phyloP scores from a whole-genome alignment of 1,139 yeast genomes.

The Debaryomyces nepalensis region DNA sequence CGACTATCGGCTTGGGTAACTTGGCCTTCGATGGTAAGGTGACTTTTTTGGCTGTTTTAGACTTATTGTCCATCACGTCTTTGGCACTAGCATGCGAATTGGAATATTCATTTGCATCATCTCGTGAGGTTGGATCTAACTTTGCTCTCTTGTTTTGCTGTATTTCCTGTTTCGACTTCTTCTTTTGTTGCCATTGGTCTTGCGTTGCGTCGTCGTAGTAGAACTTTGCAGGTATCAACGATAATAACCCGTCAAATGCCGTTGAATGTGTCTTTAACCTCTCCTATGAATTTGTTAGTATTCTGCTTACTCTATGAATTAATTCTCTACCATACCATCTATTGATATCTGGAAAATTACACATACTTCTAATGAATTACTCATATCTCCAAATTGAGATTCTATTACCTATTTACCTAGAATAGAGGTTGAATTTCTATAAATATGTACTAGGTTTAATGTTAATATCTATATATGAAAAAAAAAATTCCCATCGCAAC shows the following conservation, averaged over 20 bases:
- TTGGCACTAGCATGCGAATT: constrained; percentile 60
- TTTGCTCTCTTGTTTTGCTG: constrained; percentile 68
- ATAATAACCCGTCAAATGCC: constrained; percentile 87
- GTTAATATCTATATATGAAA: constrained; percentile 7
- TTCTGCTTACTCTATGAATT: constrained; percentile 1
- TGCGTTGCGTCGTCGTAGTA: constrained; percentile 81
- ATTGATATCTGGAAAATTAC: not conserved
- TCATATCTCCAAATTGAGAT: constrained; percentile 27
- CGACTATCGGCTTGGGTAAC: constrained; percentile 19
- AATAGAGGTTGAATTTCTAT: not conserved
- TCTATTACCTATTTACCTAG: not conserved
- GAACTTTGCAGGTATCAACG: constrained; percentile 91
- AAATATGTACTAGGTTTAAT: not conserved
- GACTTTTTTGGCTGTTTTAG: constrained; percentile 61
- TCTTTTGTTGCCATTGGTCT: constrained; percentile 89
- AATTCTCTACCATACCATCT: not conserved
- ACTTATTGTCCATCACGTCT: constrained; percentile 64
- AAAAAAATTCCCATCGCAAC: constrained; percentile 18
- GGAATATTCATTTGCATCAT: constrained; percentile 46
- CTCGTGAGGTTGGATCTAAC: constrained; percentile 68
- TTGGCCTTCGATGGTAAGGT: constrained; percentile 48
- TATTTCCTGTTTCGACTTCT: constrained; percentile 69
- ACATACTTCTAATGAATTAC: constrained; percentile 59
- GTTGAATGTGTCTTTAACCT: constrained; percentile 82
- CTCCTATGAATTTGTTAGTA: constrained; percentile 55